Percentiles rank a stretch among this genome's conserved stretches.
phyloP scores from a whole-genome alignment of 2,329 filamentous ascomycete species.

The Stachybotrys elegans region DNA sequence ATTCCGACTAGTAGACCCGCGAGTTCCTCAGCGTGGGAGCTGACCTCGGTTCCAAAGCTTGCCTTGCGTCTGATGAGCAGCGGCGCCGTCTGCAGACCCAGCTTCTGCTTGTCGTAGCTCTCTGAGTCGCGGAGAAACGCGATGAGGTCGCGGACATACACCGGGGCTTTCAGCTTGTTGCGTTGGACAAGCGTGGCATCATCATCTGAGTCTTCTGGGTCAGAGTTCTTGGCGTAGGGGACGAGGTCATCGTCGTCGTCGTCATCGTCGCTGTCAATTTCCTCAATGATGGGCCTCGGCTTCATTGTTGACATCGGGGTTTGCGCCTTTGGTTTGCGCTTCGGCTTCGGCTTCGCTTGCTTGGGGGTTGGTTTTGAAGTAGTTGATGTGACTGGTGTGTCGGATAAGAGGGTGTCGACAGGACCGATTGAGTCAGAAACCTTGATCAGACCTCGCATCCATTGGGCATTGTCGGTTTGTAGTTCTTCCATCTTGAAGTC shows the following conservation, averaged over 20 bases:
- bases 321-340: constrained; percentile 15
- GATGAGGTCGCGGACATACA: constrained; percentile 86
- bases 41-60: constrained; percentile 81
- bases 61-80: constrained; percentile 82
- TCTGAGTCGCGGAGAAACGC: constrained; percentile 73
- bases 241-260: constrained; percentile 64
- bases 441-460: constrained; percentile 65
- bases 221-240: constrained; percentile 80
- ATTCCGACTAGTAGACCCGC: constrained; percentile 72
- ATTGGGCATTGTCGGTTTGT: constrained; percentile 64
- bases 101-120: constrained; percentile 75
- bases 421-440: constrained; percentile 60
- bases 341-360: constrained; percentile 10
- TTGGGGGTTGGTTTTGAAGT: constrained; percentile 6
- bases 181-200: constrained; percentile 83
- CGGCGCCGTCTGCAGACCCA: constrained; percentile 74
- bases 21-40: constrained; percentile 76
- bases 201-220: constrained; percentile 87
- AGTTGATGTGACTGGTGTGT: constrained; percentile 1
- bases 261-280: constrained; percentile 52
- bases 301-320: constrained; percentile 21
- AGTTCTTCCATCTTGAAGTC: constrained; percentile 82
- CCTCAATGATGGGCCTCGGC: constrained; percentile 54
- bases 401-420: constrained; percentile 42
- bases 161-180: constrained; percentile 77